Evolutionary conservation across 106 monocot genomes (phyloP), one percentile per base, ranked within the genome.

Genomic region (Vanilla planifolia): DNA sequence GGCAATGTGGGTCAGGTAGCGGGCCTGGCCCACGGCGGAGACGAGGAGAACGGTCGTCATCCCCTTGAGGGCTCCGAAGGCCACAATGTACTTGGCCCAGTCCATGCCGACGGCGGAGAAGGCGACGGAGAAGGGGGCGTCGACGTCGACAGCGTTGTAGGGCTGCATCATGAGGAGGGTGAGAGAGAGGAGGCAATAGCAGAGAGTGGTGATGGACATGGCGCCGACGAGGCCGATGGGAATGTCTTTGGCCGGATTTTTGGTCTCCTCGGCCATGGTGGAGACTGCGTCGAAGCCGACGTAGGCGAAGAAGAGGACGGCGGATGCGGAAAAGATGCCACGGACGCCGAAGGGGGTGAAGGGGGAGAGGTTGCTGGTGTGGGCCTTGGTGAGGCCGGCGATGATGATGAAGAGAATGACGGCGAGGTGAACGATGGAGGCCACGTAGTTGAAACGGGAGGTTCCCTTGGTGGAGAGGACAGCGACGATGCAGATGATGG

Each of bases 261-360:
- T 84, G 33, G 92, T 92, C 70, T 92, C 92, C 72, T 92, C 92
- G 11, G 92, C 92, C 92, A 92, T 82, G 10, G 86, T 92, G 30
- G 72, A 66, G 8, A 91, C 79, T 0, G 79, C 90, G 57, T 90
- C 89, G 67, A 90, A 90, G 14, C 89, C 89, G 13, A 85, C 71
- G 72, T 84, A 89, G 16, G 91, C 78, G 72, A 91, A 91, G 79
- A 82, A 91, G 62, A 90, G 79, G 22, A 90, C 89, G 10, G 83
- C 91, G 14, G 86, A 73, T 25, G 92, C 79, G 25, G 59, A 51
- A 71, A 92, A 92, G 58, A 86, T 69, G 33, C 92, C 86, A 13
- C 83, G 83, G 13, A 56, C 42, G 44, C 86, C 83, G 45, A 67
- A 72, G 10, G 86, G 86, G 11, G 80, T 70, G 75, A 92, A 92